Evolutionary conservation across 257 asterid species (phyloP).

Genomic region (Ophiorrhiza pumila): DNA sequence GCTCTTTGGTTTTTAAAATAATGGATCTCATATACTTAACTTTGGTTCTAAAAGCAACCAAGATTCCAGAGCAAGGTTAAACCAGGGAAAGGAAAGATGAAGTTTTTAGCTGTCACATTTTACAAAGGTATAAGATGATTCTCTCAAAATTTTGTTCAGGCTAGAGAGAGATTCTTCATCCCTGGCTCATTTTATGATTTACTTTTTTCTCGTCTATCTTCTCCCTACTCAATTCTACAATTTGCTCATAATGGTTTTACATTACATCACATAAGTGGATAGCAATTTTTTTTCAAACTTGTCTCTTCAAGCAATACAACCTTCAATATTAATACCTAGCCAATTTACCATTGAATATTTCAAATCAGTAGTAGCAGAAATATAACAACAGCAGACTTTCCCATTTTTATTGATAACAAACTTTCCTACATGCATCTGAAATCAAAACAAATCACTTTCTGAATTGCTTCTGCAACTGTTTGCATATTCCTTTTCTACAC

Average conservation of each 20-base stretch:
- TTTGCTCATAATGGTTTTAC: neutral
- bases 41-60: neutral
- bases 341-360: too few species aligned
- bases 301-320: neutral
- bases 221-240: neutral
- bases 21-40: neutral
- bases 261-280: neutral
- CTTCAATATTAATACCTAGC: neutral
- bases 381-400: neutral
- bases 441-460: neutral
- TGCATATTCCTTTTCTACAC: neutral
- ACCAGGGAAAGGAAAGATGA: neutral
- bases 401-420: too few species aligned
- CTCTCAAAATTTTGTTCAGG: neutral
- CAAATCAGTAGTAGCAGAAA: neutral
- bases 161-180: neutral
- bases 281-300: neutral
- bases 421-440: too few species aligned
- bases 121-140: neutral
- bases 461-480: neutral
- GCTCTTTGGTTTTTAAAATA: neutral
- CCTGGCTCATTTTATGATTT: neutral
- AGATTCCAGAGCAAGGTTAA: neutral
- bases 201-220: neutral
- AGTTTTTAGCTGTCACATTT: neutral